Evolutionary conservation across 2,329 filamentous ascomycete species (phyloP), one percentile per base, ranked within the genome.

Genomic region (Scorias spongiosa): DNA sequence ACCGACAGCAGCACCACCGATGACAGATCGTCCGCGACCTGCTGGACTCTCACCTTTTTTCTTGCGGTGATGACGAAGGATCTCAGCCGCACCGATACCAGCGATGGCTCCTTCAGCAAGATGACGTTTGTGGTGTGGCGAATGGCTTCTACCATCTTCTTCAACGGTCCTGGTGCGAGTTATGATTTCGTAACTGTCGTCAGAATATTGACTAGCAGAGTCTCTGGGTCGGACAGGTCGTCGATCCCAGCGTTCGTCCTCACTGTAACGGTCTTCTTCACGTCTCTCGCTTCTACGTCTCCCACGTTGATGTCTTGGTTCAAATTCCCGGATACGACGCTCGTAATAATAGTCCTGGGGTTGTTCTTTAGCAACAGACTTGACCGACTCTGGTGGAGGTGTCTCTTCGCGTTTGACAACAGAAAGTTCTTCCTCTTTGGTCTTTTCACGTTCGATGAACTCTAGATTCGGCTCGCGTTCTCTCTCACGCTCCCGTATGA

Each of bases 81-180:
- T 61, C 50, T 78, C 74, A 32, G 75, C 75, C 36, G 75, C 76
- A 48, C 73, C 77, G 39, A 75, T 64, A 39, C 76, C 77, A 37
- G 72, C 73, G 42, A 78, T 59, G 20, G 74, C 74, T 40, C 76
- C 77, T 53, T 76, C 76, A n/a, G 75, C 76, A 39, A 80, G 59
- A 54, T 79, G 73, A 29, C 73, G 72, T 42, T 61, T 61, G 50
- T 71, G 71, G 48, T 75, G 68, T n/a, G 40, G 26, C 43, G 51
- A 51, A 28, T 48, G 43, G 26, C 47, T 48, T 18, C 60, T 59
- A 54, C 58, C 64, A 37, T 61, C 64, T 29, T 53, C 65, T 53
- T 63, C 69, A 52, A 48, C 44, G 11, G 36, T 47, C 14, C 66
- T 71, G 69, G 62, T 57, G 34, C 55, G 54, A 12, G 70, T 71